Evolutionary conservation across 164 flowering plant species (phyloP), one percentile per base, ranked within the genome.

Genomic region (Brasenia schreberi): DNA sequence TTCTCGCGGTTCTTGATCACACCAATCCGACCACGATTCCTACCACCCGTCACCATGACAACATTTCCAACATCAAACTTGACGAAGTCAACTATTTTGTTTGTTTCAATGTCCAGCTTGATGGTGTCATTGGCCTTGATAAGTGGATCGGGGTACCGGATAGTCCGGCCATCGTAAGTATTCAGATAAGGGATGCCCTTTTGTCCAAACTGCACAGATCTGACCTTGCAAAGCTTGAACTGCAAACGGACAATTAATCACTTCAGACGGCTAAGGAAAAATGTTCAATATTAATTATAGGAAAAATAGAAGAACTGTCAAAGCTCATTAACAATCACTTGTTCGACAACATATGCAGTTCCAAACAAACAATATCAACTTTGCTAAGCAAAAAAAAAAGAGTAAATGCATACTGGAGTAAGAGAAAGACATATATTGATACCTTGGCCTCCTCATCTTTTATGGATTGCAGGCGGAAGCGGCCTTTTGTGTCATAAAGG

Each of bases 21-120:
- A 52, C 96, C 96, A 68, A 89, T 92, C 14, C 96, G 86, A 0
- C 92, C 92, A 59, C 88, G 87, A 75, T 89, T 89, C 66, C 96
- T 84, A 61, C 90, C 92, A 42, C 96, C 96, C 62, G 96, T 89
- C 43, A 89, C 96, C 96, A 89, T 85, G 68, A 89, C 90, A 44
- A 89, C 89, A 71, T 89, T 89, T 5, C 96, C 96, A 4, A 89
- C 90, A 80, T 89, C 96, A 68, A 87, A 89, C 78, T 87, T 89
- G 76, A 89, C 87, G 81, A 89, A 89, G 62, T 87, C 92, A n/a
- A 63, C 65, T 19, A 87, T 85, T 68, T 87, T 89, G 83, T 84
- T 79, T 68, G 65, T 77, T 69, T 89, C 96, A 4, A 89, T 72
- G 67, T 89, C 96, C 12, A 89, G 77, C 72, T 89, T 87, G 74